Base-by-base conservation (phyloP, 2,329 filamentous ascomycete species). In the Beauveria pseudobassiana region DNA sequence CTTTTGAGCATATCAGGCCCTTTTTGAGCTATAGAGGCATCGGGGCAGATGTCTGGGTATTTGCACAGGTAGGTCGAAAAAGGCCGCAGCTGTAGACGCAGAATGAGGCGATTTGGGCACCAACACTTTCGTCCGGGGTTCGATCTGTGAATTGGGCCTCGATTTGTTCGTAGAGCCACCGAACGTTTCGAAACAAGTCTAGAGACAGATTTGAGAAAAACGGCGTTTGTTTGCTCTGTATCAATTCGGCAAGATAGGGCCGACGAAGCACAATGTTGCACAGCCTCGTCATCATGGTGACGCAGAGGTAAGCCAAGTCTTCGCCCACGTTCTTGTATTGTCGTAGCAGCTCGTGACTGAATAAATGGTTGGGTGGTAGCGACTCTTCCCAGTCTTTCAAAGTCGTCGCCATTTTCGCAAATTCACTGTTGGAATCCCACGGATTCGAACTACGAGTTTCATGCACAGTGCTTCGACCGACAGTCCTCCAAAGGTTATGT, bases 211-310 rank as follows among this genome's bases (percentile, higher is more conserved):
- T 69, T 3, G 71, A 68, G 60, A 79, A 82, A 63, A 79, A 80
- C 20, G 67, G 63, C 1, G 72, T 68, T 24, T 79, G 74, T 20
- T 76, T 74, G 40, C 75, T 66, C 5, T 74, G 75, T 49, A 81
- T 75, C 65, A 81, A 78, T 34, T 82, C 77, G 52, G 75, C 72
- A 49, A 84, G 67, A 66, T 83, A 83, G n/a, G 80, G 77, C 59
- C 80, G 80, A 20, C 82, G 77, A 24, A 83, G 70, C 16, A 85
- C 77, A 59, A 85, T 83, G 62, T 84, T 82, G 68, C 81, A 84
- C 5, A 85, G 76, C 3, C 82, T 77, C 2, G 80, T 77, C 59
- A 81, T 78, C 73, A 83, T 83, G 4, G 81, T 83, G 5, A 83
- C 77, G 48, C 79, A 79, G 12, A 84, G 74, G 67, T 84, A 85